Conservation (phyloP, 345 rosid genomes). For the Eucalyptus melliodora region DNA sequence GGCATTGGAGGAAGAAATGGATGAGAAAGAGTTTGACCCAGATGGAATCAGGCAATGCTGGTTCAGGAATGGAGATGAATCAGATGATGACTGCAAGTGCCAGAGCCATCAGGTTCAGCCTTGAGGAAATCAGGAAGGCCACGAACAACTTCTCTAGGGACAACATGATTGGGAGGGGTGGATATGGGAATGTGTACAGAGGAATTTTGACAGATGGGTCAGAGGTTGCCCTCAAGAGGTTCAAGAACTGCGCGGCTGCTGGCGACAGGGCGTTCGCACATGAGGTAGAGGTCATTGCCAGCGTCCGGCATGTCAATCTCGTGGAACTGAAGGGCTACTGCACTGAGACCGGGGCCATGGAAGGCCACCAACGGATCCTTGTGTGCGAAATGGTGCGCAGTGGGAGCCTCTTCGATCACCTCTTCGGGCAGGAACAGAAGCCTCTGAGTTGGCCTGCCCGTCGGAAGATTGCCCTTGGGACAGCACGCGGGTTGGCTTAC, state of each 20-base stretch:
- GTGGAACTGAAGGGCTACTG: conserved; percentile 75
- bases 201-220: conserved; percentile 60
- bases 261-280: conserved; percentile 57
- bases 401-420: conserved; percentile 70
- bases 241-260: conserved; percentile 64
- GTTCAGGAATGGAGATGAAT: neutral
- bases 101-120: conserved; percentile 40
- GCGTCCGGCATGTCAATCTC: conserved; percentile 77
- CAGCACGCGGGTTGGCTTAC: conserved; percentile 77
- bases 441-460: conserved; percentile 66
- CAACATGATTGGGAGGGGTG: conserved; percentile 72
- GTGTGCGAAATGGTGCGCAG: conserved; percentile 65
- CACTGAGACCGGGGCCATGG: conserved; percentile 45
- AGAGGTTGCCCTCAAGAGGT: conserved; percentile 75
- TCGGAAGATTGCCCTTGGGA: conserved; percentile 71
- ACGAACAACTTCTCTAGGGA: conserved; percentile 60
- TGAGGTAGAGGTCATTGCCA: conserved; percentile 83
- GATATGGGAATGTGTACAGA: conserved; percentile 75
- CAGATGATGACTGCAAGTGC: conserved; percentile 19
- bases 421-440: conserved; percentile 29
- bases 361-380: conserved; percentile 88
- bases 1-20: conserved; percentile 5
- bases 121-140: conserved; percentile 71
- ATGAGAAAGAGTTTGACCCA: neutral
- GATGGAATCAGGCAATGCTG: conserved; percentile 5